Percentiles rank a stretch among this genome's conserved stretches.
These are phyloP conservation scores for Phragmites australis DNA, from an alignment of 176 grass and related monocot genomes.

Conservation along the genomic window DNA sequence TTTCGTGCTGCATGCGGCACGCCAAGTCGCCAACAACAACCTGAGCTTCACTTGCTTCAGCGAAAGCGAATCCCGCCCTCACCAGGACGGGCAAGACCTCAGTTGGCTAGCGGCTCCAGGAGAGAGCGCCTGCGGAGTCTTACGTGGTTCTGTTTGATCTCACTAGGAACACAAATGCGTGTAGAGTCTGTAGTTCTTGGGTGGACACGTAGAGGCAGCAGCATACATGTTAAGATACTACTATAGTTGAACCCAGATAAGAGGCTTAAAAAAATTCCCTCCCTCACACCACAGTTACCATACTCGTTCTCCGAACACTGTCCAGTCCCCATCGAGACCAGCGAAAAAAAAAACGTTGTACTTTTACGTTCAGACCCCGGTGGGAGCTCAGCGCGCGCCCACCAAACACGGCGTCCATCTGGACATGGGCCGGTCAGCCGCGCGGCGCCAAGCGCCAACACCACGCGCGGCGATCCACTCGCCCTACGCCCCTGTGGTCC, in stretches of 20 bases:
- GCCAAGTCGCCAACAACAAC: neutral
- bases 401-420: neutral
- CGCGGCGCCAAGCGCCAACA: neutral
- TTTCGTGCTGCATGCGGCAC: no score
- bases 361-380: neutral
- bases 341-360: neutral
- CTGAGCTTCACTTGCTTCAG: neutral
- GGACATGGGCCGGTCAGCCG: conserved; percentile 13
- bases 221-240: no score
- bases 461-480: conserved; percentile 25
- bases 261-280: no score
- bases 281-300: neutral
- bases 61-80: neutral
- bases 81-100: no score
- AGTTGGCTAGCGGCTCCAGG: no score
- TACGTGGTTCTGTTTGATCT: no score
- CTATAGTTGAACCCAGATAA: no score
- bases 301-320: neutral
- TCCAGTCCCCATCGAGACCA: neutral
- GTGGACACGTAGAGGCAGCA: no score
- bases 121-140: no score
- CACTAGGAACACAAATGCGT: no score
- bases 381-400: neutral
- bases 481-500: conserved; percentile 38
- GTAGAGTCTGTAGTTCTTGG: no score